Conservation (phyloP, 805 yeast species). For the Cyberlindnera bimundalis region DNA sequence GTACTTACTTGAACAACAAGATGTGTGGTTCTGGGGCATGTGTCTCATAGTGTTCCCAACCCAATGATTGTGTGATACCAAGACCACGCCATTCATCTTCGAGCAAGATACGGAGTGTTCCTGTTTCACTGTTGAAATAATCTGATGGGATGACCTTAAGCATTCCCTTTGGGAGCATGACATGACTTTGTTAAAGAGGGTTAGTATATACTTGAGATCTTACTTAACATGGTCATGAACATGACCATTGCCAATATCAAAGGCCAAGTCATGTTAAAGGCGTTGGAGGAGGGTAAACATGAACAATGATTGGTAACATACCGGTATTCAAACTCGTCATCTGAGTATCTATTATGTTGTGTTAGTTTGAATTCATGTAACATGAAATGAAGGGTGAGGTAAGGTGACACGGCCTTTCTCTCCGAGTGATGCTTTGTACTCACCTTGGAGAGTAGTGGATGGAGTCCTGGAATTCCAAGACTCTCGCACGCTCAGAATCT, state of each 20-base stretch:
- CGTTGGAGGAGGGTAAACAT: too few relatives aligned
- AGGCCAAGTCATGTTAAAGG: too few relatives aligned
- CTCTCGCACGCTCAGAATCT: slow-evolving; percentile 79
- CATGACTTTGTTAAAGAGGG: slow-evolving; percentile 56
- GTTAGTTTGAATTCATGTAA: too few relatives aligned
- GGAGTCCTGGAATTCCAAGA: slow-evolving; percentile 87
- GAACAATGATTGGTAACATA: too few relatives aligned
- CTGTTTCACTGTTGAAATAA: slow-evolving; percentile 89
- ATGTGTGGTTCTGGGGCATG: slow-evolving; percentile 99
- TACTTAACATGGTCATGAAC: too few relatives aligned
- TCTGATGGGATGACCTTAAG: slow-evolving; percentile 90
- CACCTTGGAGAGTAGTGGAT: slow-evolving; percentile 87
- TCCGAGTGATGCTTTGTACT: too few relatives aligned
- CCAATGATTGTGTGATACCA: slow-evolving; percentile 95
- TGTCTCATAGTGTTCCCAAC: slow-evolving; percentile 97
- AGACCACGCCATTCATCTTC: slow-evolving; percentile 99
- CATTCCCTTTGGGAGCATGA: slow-evolving; percentile 95
- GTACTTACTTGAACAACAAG: slow-evolving; percentile 60
- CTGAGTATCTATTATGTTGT: slow-evolving; percentile 59
- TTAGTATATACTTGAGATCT: too few relatives aligned
- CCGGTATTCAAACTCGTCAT: slow-evolving; percentile 84
- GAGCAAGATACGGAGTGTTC: slow-evolving; percentile 81
- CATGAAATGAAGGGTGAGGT: too few relatives aligned
- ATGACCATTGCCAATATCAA: too few relatives aligned
- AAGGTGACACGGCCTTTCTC: too few relatives aligned